Base-by-base conservation (phyloP, 345 rosid species). In the Sisymbrium altissimum region DNA sequence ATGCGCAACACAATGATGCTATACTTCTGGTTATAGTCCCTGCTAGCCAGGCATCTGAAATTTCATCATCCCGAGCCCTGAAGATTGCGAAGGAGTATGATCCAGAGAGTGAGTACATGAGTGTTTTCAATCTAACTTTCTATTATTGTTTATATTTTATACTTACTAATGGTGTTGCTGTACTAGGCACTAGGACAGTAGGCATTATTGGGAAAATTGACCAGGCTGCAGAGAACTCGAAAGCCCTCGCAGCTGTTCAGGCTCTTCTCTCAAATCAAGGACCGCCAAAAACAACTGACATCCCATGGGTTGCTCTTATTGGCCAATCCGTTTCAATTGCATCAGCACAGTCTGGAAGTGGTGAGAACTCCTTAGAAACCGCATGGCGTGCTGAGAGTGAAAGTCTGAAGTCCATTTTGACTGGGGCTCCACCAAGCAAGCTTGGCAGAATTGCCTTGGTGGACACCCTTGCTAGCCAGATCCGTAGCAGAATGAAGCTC, bases 381-480 rank as follows among this genome's bases (percentile, higher is more conserved):
- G 99, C 97, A n/a, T 89, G 99, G 99, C 88, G 88, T n/a, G 98
- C 97, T 19, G 98, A 92, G 90, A 90, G 87, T 68, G 97, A 92
- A 77, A 90, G 92, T 79, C 81, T 96, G 0, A 96, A 87, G 71
- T 84, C 93, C 54, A 89, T 84, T 75, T 78, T 96, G 66, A 84
- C 83, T 30, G 99, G 97, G 69, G 90, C 97, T 48, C 97, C 98
- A 13, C 97, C 79, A 72, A 85, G 79, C 86, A 92, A 90, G 85
- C 97, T 96, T 66, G 99, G 98, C 66, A 85, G 99, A 85, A 75
- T 89, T 72, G 97, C 99, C 54, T 78, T 96, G 79, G 91, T 96
- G 72, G 98, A 96, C 49, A 82, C 91, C 57, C 87, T 96, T 74
- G 97, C 98, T 64, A 72, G 87, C 78, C 99, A 92, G 84, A 92